Evolutionary conservation across 139 green algal genomes (phyloP), one percentile per base, ranked within the genome.

Genomic region (Choricystis sp.): DNA sequence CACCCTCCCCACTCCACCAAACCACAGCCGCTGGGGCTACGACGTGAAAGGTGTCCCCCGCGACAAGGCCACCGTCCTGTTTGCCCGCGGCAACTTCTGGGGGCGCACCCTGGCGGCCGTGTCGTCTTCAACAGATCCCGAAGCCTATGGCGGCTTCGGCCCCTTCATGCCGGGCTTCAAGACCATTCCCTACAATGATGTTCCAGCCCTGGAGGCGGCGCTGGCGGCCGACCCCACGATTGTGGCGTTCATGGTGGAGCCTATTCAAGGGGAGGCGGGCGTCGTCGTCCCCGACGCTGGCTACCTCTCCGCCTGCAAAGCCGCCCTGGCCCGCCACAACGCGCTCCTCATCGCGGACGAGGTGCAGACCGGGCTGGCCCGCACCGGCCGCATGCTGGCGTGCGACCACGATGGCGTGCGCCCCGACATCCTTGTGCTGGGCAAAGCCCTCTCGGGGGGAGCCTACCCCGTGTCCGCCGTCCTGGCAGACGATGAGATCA

Each of bases 261-360:
- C 92, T 25, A 97, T 98, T 55, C 91, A 96, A 81, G 85, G 83
- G 55, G 85, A 97, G 79, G 88, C 90, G 0, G 90, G 90, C 19
- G 87, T 96, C 28, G 81, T 97, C n/a, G 80, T 97, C 2, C 90
- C 90, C 3, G 67, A 94, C 31, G 70, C 89, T 0, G 90, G 89
- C 23, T 98, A 98, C 78, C 80, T 98, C 28, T 52, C 49, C 2
- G 57, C 62, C 2, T 79, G 74, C 0, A 73, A 94, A 40, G 56
- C 81, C 57, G 73, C 98, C 64, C 86, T 95, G 64, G 64, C 79
- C 22, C 66, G 89, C 74, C 85, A 95, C 81, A 87, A 89, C 31
- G 88, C 85, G n/a, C 74, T 96, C 70, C 81, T 98, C 49, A 96
- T 98, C 26, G 89, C 92, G 0, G 92, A 98, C 68, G 92, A 98